These are phyloP conservation scores for Mycotypha africana DNA, from an alignment of 371 early-diverging fungal genomes.

Conservation along the genomic window DNA sequence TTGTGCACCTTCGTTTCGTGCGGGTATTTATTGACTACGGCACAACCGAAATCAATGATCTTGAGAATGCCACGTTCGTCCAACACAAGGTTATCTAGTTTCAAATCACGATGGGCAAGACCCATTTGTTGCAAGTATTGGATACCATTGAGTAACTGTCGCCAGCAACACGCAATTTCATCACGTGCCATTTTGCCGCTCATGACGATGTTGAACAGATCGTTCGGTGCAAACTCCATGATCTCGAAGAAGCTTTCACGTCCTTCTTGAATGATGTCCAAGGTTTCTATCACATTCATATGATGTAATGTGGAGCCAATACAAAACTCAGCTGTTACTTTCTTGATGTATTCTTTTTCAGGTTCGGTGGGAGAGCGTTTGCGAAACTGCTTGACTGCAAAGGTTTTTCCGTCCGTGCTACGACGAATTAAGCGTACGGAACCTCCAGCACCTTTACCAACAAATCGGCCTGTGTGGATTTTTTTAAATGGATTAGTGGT, in stretches of 20 bases:
- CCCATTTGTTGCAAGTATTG: conserved; percentile 68
- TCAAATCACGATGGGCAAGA: conserved; percentile 86
- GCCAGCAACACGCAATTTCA: conserved; percentile 67
- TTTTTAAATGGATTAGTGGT: too few relatives aligned
- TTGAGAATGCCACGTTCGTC: conserved; percentile 68
- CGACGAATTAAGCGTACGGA: conserved; percentile 60
- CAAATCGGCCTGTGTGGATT: conserved; percentile 56
- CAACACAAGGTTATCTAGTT: conserved; percentile 80
- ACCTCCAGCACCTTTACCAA: conserved; percentile 74
- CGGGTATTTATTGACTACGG: conserved; percentile 68
- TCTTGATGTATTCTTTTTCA: conserved; percentile 75
- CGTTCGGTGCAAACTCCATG: conserved; percentile 79
- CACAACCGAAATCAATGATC: conserved; percentile 91
- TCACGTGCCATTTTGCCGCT: conserved; percentile 58
- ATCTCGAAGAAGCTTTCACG: conserved; percentile 57
- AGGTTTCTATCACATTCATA: conserved; percentile 80
- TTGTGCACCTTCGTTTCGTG: conserved; percentile 51
- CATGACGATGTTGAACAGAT: conserved; percentile 72
- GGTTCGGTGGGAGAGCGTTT: conserved; percentile 61
- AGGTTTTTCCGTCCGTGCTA: conserved; percentile 48
- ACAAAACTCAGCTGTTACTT: conserved; percentile 82
- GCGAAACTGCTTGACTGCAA: conserved; percentile 82
- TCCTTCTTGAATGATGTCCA: conserved; percentile 73
- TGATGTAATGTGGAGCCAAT: conserved; percentile 78
- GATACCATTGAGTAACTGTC: conserved; percentile 70